Conservation (phyloP, 495 filamentous ascomycete species). For the Podospora anserina region DNA sequence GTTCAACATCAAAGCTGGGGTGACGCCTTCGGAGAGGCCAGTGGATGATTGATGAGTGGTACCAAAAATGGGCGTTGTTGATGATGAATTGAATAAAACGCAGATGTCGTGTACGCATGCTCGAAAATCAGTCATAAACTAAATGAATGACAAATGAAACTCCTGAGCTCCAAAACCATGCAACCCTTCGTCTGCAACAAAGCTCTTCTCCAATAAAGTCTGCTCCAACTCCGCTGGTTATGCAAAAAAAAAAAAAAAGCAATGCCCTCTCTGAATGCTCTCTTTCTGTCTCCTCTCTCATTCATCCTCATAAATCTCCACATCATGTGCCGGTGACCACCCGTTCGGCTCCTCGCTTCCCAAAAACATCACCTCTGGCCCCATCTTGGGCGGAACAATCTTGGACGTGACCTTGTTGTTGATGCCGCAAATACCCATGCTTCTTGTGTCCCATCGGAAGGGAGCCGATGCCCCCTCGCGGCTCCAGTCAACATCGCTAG, state of each 20-base stretch:
- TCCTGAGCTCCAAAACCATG: not conserved
- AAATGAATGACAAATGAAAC: not conserved
- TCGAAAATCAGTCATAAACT: not conserved
- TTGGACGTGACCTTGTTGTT: conserved; percentile 16
- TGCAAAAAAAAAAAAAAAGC: too few species aligned
- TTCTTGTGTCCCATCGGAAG: conserved; percentile 9
- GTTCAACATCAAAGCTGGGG: conserved; percentile 6
- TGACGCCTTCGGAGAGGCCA: not conserved
- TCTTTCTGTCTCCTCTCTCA: not conserved
- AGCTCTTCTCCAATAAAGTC: too few species aligned
- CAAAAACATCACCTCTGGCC: conserved; percentile 17
- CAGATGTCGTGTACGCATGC: not conserved
- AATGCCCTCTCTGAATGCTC: not conserved
- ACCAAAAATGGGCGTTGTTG: not conserved
- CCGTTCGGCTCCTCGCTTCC: conserved; percentile 30
- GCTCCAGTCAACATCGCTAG: not conserved
- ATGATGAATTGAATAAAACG: not conserved
- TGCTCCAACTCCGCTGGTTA: too few species aligned
- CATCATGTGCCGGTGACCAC: conserved; percentile 20
- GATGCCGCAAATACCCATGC: conserved; percentile 14
- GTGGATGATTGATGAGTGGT: not conserved
- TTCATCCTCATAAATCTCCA: conserved; percentile 6
- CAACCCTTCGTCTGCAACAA: not conserved
- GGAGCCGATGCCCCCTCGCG: not conserved
- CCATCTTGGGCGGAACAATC: conserved; percentile 7